Evolutionary conservation across 2,329 filamentous ascomycete species (phyloP), one percentile per base, ranked within the genome.

Genomic region (Claviceps sp.): DNA sequence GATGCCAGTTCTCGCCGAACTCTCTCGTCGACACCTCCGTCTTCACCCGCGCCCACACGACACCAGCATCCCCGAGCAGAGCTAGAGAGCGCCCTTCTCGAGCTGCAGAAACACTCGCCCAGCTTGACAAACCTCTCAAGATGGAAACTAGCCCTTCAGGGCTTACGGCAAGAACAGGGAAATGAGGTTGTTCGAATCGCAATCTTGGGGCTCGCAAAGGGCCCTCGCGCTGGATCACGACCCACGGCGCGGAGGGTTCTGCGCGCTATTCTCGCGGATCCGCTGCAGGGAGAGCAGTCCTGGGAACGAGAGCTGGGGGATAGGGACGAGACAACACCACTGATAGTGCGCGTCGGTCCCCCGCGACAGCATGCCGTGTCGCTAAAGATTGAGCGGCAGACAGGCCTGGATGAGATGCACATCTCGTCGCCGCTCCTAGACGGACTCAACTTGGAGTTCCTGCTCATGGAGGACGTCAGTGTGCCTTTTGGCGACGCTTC

Each of bases 191-290:
- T 83, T 36, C 71, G 80, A 17, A 69, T 84, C 52, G 80, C 79
- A 14, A 69, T 84, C 46, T 63, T 83, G 7, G 76, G 74, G 9
- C 61, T 80, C 29, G 63, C 60, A 16, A 61, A 66, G 46, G 68
- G 64, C 44, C 60, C 64, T 40, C 63, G 66, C 13, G 65, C 71
- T 1, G 66, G 67, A 48, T 65, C 71, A 0, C 65, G 67, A 48
- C 62, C 65, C 17, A 76, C 76, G 13, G 82, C 83, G 3, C 80
- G 79, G 61, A 73, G 76, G 53, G 72, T 96, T 8, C 74, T 89
- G 45, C 78, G 82, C 43, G 70, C 90, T 38, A 67, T 88, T 13
- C 70, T 89, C 1, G 82, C 83, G 2, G 86, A 90, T 64, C 84
- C 86, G 4, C 66, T 90, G 56, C 73, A 73, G 39, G 67, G 75